Evolutionary conservation across 1,284 basidiomycete species (phyloP), one percentile per base, ranked within the genome.

Genomic region (Sporisorium scitamineum): DNA sequence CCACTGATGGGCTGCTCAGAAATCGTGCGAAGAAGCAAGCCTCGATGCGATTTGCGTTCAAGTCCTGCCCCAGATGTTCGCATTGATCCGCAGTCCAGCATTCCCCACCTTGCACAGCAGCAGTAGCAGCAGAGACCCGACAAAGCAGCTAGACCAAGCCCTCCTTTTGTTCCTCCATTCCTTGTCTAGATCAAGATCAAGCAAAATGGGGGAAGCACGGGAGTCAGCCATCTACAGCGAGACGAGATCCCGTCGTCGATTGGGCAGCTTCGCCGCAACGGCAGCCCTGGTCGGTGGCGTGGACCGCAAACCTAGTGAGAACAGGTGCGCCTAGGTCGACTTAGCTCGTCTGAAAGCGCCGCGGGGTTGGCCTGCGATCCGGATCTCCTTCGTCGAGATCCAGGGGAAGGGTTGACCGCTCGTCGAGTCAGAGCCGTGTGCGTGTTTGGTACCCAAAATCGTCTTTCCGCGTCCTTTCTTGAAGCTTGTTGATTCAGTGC

Each of bases 391-490:
- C 65, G 73, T 64, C 68, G 73, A 76, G 73, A 56, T 56, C 61
- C 65, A 41, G 61, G 68, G 61, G 73, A 76, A 71, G 61, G 73
- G 73, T 68, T 61, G 73, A 61, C 73, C 54, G 72, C 68, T 68
- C 73, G 73, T 54, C 73, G 58, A 76, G 73, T 76, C 73, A 68
- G 64, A 64, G 73, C 64, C 73, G 73, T 76, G 73, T 76, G 73
- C 68, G 73, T 57, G 59, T 70, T 70, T 64, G 61, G 71, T 56
- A 29, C 58, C 53, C 54, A 70, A 65, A 61, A 58, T 50, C 51
- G 51, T 65, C 69, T 64, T 71, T 68, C 54, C 66, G 37, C 55
- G 55, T 54, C n/a, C 58, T 71, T 6, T 61, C 54, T 61, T 71
- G 69, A 66, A 71, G 62, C 62, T 61, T 52, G 24, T 68, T 52